Evolutionary conservation across 2,329 filamentous ascomycete genomes (phyloP).

Genomic region (Mycosphaerella sp.): DNA sequence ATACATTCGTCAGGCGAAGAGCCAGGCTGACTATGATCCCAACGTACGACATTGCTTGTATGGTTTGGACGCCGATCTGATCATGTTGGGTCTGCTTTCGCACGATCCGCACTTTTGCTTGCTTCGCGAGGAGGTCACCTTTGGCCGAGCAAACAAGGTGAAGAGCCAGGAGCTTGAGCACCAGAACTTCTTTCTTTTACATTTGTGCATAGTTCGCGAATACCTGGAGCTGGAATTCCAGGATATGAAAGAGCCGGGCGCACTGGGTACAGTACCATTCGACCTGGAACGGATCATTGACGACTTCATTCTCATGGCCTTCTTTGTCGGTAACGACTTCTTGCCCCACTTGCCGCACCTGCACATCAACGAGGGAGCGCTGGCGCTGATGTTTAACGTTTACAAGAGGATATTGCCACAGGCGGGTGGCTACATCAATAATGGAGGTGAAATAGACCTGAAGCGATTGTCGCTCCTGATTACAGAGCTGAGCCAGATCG

Average conservation of each 20-base stretch:
- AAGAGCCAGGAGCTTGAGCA: conserved; percentile 97
- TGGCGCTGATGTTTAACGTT: conserved; percentile 94
- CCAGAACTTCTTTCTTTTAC: conserved; percentile 96
- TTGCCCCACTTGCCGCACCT: conserved; percentile 91
- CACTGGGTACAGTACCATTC: conserved; percentile 65
- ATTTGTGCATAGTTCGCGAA: conserved; percentile 94
- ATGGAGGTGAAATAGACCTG: conserved; percentile 87
- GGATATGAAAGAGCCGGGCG: conserved; percentile 69
- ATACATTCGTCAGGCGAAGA: conserved; percentile 96
- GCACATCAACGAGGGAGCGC: conserved; percentile 96
- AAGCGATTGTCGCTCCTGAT: conserved; percentile 69
- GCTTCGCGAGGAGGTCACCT: conserved; percentile 94
- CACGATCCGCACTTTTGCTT: conserved; percentile 98
- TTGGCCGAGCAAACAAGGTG: conserved; percentile 76
- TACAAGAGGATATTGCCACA: conserved; percentile 87
- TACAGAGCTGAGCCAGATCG: conserved; percentile 78
- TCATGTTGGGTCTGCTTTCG: conserved; percentile 95
- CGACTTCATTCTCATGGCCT: conserved; percentile 99
- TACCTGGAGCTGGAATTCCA: conserved; percentile 97
- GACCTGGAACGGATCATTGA: conserved; percentile 96
- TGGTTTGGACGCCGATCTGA: conserved; percentile 92
- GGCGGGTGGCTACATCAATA: conserved; percentile 92
- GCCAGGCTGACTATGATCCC: conserved; percentile 83
- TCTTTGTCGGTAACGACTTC: conserved; percentile 99
- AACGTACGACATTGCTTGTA: conserved; percentile 97